phyloP scores from a whole-genome alignment of 805 yeast species.

The Ogataea ganodermae region DNA sequence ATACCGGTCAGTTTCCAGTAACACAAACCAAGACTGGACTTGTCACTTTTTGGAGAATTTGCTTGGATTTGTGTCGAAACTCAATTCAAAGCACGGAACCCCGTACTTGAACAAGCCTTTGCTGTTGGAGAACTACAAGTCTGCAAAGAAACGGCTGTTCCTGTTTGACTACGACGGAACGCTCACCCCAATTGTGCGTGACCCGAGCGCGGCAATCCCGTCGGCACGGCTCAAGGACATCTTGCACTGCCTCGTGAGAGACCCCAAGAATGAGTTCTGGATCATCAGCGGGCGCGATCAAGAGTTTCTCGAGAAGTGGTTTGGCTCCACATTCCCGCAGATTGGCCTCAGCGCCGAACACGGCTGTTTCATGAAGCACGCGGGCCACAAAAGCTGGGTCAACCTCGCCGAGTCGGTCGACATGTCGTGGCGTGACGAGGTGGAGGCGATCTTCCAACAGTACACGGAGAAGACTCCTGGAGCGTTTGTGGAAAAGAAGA shows the following conservation, averaged over 20 bases:
- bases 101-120: slow-evolving; percentile 81
- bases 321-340: slow-evolving; percentile 62
- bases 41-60: slow-evolving; percentile 53
- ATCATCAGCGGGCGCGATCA: slow-evolving; percentile 95
- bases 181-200: slow-evolving; percentile 90
- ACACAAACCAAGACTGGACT: slow-evolving; percentile 84
- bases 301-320: slow-evolving; percentile 82
- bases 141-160: slow-evolving; percentile 70
- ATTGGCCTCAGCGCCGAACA: slow-evolving; percentile 95
- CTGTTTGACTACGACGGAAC: slow-evolving; percentile 98
- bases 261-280: slow-evolving; percentile 88
- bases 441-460: slow-evolving; percentile 66
- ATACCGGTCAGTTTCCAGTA: slow-evolving; percentile 62
- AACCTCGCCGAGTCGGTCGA: slow-evolving; percentile 81
- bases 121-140: slow-evolving; percentile 57
- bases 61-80: slow-evolving; percentile 35
- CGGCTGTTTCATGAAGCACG: slow-evolving; percentile 88
- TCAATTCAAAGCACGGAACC: slow-evolving; percentile 54
- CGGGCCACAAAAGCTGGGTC: slow-evolving; percentile 69
- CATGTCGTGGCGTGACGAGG: slow-evolving; percentile 94
- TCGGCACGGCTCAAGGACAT: slow-evolving; percentile 66
- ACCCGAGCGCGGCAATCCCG: slow-evolving; percentile 98
- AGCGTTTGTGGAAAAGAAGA: slow-evolving; percentile 78
- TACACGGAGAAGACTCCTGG: slow-evolving; percentile 93
- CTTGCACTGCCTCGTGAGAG: slow-evolving; percentile 61